Percentiles rank a stretch among this genome's conserved stretches.
Conservation (phyloP, 164 flowering plant genomes). For the Aristolochia californica region DNA sequence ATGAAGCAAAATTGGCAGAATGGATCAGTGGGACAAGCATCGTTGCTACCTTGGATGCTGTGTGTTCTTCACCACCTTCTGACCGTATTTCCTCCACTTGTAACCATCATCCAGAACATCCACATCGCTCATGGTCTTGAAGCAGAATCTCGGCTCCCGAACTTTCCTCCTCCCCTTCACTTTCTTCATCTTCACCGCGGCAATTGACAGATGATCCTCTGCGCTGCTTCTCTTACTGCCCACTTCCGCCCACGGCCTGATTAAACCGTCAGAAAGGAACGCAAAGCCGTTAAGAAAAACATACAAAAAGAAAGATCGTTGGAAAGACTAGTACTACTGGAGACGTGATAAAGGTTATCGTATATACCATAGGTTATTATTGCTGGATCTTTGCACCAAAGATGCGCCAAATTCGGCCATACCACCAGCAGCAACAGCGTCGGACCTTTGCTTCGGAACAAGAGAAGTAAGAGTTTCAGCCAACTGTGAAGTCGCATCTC, state of each 20-base stretch:
- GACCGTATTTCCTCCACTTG: constrained; percentile 89
- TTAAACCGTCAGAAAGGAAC: constrained; percentile 1
- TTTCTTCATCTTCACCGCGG: constrained; percentile 77
- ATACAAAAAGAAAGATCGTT: constrained; percentile 10
- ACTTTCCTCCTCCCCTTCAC: constrained; percentile 62
- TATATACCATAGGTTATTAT: background rate
- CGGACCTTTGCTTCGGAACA: background rate
- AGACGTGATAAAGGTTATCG: background rate
- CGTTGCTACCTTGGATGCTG: constrained; percentile 66
- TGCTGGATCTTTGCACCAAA: constrained; percentile 1
- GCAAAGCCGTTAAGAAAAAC: constrained; percentile 43
- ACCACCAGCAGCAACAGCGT: background rate
- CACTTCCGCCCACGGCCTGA: constrained; percentile 3
- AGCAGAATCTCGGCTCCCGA: constrained; percentile 88
- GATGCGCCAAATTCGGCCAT: background rate
- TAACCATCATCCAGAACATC: constrained; percentile 94
- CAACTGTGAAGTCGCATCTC: background rate
- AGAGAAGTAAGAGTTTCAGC: background rate
- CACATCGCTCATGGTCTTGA: constrained; percentile 82
- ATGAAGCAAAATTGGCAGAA: too few relatives aligned
- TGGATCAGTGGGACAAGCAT: background rate
- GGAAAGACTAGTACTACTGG: too few relatives aligned
- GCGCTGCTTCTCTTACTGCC: constrained; percentile 17
- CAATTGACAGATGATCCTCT: constrained; percentile 31
- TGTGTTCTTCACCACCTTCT: constrained; percentile 85